Evolutionary conservation across 176 grass and related monocot species (phyloP), one percentile per base, ranked within the genome.

Genomic region (Oryza punctata): DNA sequence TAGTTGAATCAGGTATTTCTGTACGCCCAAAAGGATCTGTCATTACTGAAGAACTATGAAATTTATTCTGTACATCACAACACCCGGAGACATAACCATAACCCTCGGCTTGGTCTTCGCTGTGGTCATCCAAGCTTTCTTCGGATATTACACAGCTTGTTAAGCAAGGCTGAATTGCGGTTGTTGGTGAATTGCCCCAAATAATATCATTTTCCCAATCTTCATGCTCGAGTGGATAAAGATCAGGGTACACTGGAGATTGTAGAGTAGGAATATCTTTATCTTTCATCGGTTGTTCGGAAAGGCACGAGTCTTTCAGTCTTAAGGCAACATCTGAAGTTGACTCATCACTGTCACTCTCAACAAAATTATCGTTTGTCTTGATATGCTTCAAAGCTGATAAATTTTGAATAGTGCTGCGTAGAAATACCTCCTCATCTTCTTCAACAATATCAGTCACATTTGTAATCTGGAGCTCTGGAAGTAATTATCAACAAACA

Each of bases 141-240:
- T 94, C 93, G 80, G 90, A 88, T 82, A 85, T 80, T 75, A 88
- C 80, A 89, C 83, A 90, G 78, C 83, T 87, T 81, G 87, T 81
- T 83, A 77, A 85, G 63, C 43, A 88, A 79, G 74, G 29, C 52
- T 89, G 79, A 74, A 74, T 91, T 79, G 77, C 75, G 59, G 44
- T 47, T 85, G 81, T 61, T 47, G 96, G 96, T 88, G 96, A 98
- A 90, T 95, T 98, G 16, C 90, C 89, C 93, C 96, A 98, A 82
- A 95, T 84, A 64, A 98, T 98, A 81, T 81, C 85, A 82, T 89
- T 85, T 84, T 98, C 96, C 96, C 96, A 98, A 81, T 95, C 70
- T 75, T 90, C 88, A 28, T 98, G 91, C 90, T 92, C 91, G 80
- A 98, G 85, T 64, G 93, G 96, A 88, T 95, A 98, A 88, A 98